Percentiles rank a stretch among this genome's conserved stretches.
These are phyloP conservation scores for Eucalyptus camaldulensis DNA, from an alignment of 345 rosid genomes.

Conservation along the genomic window DNA sequence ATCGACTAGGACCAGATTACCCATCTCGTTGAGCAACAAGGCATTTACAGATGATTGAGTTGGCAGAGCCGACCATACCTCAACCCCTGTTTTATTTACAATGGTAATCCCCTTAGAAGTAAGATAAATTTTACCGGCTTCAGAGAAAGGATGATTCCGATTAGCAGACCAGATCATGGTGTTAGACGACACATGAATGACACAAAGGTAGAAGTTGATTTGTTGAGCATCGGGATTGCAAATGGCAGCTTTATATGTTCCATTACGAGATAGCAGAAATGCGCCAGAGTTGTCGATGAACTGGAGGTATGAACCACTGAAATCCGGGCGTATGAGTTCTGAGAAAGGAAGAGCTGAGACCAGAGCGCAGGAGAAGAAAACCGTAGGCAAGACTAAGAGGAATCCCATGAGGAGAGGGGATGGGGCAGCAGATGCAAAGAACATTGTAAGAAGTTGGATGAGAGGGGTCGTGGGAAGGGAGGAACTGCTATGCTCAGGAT, in stretches of 20 bases:
- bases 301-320: constrained; percentile 47
- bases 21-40: constrained; percentile 46
- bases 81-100: constrained; percentile 24
- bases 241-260: constrained; percentile 53
- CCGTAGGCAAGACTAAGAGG: constrained; percentile 5
- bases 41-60: constrained; percentile 35
- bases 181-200: constrained; percentile 48
- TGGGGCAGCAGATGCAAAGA: neutral
- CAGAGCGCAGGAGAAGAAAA: constrained; percentile 22
- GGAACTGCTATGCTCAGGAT: constrained; percentile 2
- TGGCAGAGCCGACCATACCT: constrained; percentile 58
- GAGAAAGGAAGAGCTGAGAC: constrained; percentile 18
- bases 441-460: neutral
- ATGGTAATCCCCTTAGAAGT: constrained; percentile 44
- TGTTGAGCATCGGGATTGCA: constrained; percentile 30
- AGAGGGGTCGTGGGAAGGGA: neutral
- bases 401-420: constrained; percentile 26
- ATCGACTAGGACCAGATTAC: constrained; percentile 67
- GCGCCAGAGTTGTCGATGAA: constrained; percentile 41
- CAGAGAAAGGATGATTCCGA: constrained; percentile 53
- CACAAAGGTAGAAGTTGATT: constrained; percentile 47
- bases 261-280: constrained; percentile 47
- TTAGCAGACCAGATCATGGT: constrained; percentile 77
- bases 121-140: constrained; percentile 46
- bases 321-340: constrained; percentile 49